A percentile compares a stretch with the other conserved stretches of the same genome.
phyloP scores from a whole-genome alignment of 2,329 filamentous ascomycete genomes.

The Alternaria dauci region DNA sequence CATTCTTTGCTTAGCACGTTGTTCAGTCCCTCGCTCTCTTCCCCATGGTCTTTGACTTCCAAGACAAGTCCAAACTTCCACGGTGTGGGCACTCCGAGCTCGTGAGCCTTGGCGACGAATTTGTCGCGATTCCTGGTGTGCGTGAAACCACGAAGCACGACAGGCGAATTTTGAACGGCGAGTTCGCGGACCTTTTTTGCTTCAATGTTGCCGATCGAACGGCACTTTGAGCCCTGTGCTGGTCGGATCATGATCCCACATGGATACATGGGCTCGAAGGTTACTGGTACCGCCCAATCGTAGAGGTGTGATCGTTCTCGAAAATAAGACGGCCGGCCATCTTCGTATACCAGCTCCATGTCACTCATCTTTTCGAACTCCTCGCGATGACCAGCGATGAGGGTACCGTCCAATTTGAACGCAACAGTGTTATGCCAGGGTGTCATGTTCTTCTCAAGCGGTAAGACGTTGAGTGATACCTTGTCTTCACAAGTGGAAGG shows the following conservation, averaged over 20 bases:
- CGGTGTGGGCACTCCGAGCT: conserved; percentile 59
- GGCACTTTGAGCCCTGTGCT: conserved; percentile 8
- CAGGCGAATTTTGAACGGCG: conserved; percentile 61
- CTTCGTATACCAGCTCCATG: conserved; percentile 20
- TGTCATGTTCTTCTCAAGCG: conserved; percentile 19
- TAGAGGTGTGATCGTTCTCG: conserved; percentile 23
- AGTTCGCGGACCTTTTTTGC: conserved; percentile 57
- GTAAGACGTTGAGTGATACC: conserved; percentile 29
- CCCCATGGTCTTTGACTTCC: conserved; percentile 67
- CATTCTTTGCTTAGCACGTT: conserved; percentile 61
- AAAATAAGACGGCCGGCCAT: conserved; percentile 22
- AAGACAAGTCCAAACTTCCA: conserved; percentile 69
- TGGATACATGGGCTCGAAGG: conserved; percentile 32
- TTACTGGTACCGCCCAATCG: conserved; percentile 15
- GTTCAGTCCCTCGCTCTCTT: conserved; percentile 57
- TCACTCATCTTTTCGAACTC: background rate
- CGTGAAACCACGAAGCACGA: conserved; percentile 62
- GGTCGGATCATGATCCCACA: conserved; percentile 32
- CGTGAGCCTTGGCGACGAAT: conserved; percentile 58
- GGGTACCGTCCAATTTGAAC: conserved; percentile 19
- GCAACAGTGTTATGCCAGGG: conserved; percentile 30
- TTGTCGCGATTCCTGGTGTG: conserved; percentile 57
- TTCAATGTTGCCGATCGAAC: conserved; percentile 56
- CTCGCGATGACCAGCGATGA: too few species aligned
- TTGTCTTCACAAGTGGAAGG: conserved; percentile 31